Percentiles rank a stretch among this genome's conserved stretches.
These are phyloP conservation scores for Paecilomyces sp. DNA, from an alignment of 2,329 filamentous ascomycete species.

Conservation along the genomic window DNA sequence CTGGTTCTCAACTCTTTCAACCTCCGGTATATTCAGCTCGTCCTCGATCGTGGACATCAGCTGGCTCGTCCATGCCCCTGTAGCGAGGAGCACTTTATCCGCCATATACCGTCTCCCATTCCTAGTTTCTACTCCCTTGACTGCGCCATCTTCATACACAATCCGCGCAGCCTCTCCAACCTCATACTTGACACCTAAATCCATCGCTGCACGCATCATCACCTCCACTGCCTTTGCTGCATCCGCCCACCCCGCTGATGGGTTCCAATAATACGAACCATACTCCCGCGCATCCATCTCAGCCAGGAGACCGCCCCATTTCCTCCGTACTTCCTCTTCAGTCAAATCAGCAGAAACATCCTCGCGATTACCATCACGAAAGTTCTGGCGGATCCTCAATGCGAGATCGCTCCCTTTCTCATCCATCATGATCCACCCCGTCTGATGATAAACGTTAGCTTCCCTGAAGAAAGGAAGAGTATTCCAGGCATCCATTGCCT, in stretches of 20 bases:
- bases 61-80: conserved; percentile 51
- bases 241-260: conserved; percentile 48
- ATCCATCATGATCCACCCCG: conserved; percentile 53
- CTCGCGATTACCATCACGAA: conserved; percentile 39
- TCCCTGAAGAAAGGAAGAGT: conserved; percentile 49
- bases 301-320: conserved; percentile 35
- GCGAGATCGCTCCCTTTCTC: conserved; percentile 42
- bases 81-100: conserved; percentile 48
- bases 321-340: conserved; percentile 31
- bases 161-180: conserved; percentile 39
- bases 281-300: conserved; percentile 30
- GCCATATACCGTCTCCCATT: conserved; percentile 44
- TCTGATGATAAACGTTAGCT: conserved; percentile 49
- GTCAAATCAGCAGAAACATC: conserved; percentile 37
- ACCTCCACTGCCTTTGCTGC: conserved; percentile 39
- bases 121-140: conserved; percentile 40
- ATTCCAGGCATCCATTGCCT: conserved; percentile 58
- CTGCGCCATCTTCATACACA: conserved; percentile 30
- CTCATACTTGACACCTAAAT: conserved; percentile 39
- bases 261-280: conserved; percentile 42
- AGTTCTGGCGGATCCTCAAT: conserved; percentile 48
- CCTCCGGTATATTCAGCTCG: conserved; percentile 36
- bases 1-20: conserved; percentile 45
- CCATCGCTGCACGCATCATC: conserved; percentile 38
- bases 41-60: conserved; percentile 47